Conservation (phyloP, 75 land plant genomes). For the Pinus albicaulis region DNA sequence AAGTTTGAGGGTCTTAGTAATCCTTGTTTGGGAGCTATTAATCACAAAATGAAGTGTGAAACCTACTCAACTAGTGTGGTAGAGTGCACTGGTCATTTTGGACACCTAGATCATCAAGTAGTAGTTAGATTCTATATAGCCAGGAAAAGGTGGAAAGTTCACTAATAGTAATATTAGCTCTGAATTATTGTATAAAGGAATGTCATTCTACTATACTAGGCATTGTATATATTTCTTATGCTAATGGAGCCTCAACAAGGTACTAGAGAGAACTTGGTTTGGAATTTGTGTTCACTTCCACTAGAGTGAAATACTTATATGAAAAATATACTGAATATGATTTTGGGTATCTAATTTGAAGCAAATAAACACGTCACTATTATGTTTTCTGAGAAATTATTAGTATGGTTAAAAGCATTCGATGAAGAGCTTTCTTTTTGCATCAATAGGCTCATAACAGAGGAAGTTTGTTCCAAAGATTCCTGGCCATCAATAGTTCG, state of each 20-base stretch:
- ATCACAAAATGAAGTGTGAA: slow-evolving; percentile 90
- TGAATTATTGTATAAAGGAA: neutral
- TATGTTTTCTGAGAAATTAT: slow-evolving; percentile 61
- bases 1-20: slow-evolving; percentile 89
- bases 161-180: neutral
- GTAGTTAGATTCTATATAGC: slow-evolving; percentile 44
- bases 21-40: slow-evolving; percentile 90
- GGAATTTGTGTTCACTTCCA: too few species aligned
- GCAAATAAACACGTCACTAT: slow-evolving; percentile 99
- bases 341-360: too few species aligned
- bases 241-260: too few species aligned
- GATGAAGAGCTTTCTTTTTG: slow-evolving; percentile 23
- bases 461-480: slow-evolving; percentile 59
- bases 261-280: slow-evolving; percentile 63
- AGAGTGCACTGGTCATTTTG: slow-evolving; percentile 98
- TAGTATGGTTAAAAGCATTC: slow-evolving; percentile 38
- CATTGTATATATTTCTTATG: too few species aligned
- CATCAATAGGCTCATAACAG: slow-evolving; percentile 37
- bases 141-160: slow-evolving; percentile 3
- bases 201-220: slow-evolving; percentile 48
- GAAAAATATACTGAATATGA: slow-evolving; percentile 84
- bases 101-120: slow-evolving; percentile 89
- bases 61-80: slow-evolving; percentile 96
- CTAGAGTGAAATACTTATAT: slow-evolving; percentile 91
- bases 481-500: slow-evolving; percentile 75